These are phyloP conservation scores for Rutstroemia sp. DNA, from an alignment of 2,329 filamentous ascomycete species.

Conservation along the genomic window DNA sequence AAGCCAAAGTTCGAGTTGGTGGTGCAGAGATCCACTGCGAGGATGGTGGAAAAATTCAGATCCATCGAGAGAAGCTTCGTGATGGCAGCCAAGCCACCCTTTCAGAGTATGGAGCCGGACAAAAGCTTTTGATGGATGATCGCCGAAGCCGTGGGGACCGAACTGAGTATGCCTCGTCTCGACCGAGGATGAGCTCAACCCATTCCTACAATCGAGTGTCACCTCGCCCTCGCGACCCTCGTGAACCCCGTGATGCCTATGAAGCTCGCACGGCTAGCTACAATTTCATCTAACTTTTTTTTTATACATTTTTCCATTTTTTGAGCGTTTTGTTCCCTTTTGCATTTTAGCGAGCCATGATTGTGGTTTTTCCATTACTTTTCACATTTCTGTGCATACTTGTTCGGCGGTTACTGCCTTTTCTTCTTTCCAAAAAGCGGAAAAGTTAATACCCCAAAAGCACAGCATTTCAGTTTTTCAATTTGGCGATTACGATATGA, in stretches of 20 bases:
- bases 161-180: constrained; percentile 12
- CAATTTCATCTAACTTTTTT: background rate
- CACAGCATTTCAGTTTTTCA: constrained; percentile 14
- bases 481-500: constrained; percentile 15
- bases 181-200: constrained; percentile 17
- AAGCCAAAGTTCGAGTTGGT: constrained; percentile 47
- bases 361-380: constrained; percentile 15
- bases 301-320: constrained; percentile 15
- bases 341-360: constrained; percentile 19
- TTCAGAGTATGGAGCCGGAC: constrained; percentile 29
- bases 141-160: constrained; percentile 19
- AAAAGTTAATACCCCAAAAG: constrained; percentile 25
- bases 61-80: constrained; percentile 35
- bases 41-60: constrained; percentile 54
- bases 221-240: constrained; percentile 12
- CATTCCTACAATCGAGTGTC: constrained; percentile 19
- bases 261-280: background rate
- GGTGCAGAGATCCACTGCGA: constrained; percentile 50
- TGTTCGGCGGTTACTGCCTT: constrained; percentile 18
- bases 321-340: constrained; percentile 14
- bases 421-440: constrained; percentile 20
- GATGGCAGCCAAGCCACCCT: constrained; percentile 44
- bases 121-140: constrained; percentile 19
- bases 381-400: constrained; percentile 18
- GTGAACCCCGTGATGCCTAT: constrained; percentile 7